Evolutionary conservation across 108 stramenopile genomes (phyloP), one percentile per base, ranked within the genome.

Genomic region (Pinguiococcus pyrenoidosus): DNA sequence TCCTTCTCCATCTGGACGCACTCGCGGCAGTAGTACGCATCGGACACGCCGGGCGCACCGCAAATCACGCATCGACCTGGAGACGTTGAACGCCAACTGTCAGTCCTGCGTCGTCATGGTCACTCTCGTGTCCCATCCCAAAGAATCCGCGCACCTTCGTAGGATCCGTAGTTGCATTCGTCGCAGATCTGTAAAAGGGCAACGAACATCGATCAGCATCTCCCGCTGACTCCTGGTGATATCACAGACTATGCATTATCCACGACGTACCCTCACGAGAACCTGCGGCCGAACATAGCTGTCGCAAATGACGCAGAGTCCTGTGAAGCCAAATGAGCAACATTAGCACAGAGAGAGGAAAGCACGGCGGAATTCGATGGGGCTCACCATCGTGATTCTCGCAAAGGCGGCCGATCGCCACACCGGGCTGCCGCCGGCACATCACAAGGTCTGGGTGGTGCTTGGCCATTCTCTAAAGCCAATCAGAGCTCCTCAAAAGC

Each of bases 11-110:
- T 24, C 24, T 87, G 83, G 1, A 83, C 82, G 69, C 97, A 99
- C 49, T 96, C 94, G 32, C 85, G 65, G 72, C 97, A 99, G 71
- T 92, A 99, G 62, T 93, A 99, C 9, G 94, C 97, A 67, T 99
- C 92, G 3, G 85, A 87, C 10, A 92, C 85, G 13, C 94, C 97
- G 5, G 73, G 71, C n/a, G 82, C 87, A 0, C 88, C 89, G 62
- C 94, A 96, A 10, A 99, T 83, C 5, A 92, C 83, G 66, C 97
- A 96, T 20, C 88, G 72, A 18, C 86, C 65, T n/a, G n/a, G n/a
- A n/a, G n/a, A n/a, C n/a, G n/a, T n/a, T n/a, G n/a, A n/a, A n/a
- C n/a, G n/a, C n/a, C n/a, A n/a, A n/a, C n/a, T n/a, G n/a, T n/a
- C n/a, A n/a, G n/a, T n/a, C n/a, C n/a, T n/a, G n/a, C n/a, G n/a